Evolutionary conservation across 2,329 filamentous ascomycete species (phyloP), one percentile per base, ranked within the genome.

Genomic region (Alternaria infectoria): DNA sequence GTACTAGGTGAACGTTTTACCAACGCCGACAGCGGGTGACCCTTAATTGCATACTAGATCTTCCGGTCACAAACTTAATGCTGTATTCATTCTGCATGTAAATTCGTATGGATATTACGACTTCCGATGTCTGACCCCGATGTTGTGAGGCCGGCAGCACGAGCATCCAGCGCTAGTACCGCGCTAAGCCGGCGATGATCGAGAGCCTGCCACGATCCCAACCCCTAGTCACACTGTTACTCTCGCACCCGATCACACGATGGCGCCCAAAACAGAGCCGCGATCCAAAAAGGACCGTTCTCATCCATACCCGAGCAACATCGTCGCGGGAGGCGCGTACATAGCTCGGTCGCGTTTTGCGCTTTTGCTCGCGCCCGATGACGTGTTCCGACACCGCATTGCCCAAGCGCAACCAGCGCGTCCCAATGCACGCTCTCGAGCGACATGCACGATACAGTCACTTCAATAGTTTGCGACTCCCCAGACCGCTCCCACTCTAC

Each of bases 381-480:
- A 63, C 57, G 61, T 63, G 56, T 52, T 25, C 45, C 45, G 44
- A 62, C 50, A 60, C 51, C 45, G 57, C 40, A 62, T 52, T 57
- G 21, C 10, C 44, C 36, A 52, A 28, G 25, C 26, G 25, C 17
- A 21, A 23, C 19, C 32, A 36, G 32, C 1, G 32, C 32, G 32
- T 56, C 21, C 21, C 50, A 45, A 19, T 46, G 46, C 45, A 25
- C 8, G 26, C 45, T 26, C 51, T 32, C 23, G 55, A 55, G 25
- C 57, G 32, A 60, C 45, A 56, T 60, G 51, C 44, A 51, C 45
- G 26, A 36, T 52, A 51, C 45, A 60, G 44, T 56, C 58, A 56
- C 44, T 36, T 44, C 32, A 15, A 56, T 36, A 56, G 25, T 56
- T 30, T 45, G 36, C 36, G 50, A 49, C 60, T 28, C 30, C 60